These are phyloP conservation scores for Petasospora fabianii DNA, from an alignment of 1,139 yeast genomes.

Conservation along the genomic window DNA sequence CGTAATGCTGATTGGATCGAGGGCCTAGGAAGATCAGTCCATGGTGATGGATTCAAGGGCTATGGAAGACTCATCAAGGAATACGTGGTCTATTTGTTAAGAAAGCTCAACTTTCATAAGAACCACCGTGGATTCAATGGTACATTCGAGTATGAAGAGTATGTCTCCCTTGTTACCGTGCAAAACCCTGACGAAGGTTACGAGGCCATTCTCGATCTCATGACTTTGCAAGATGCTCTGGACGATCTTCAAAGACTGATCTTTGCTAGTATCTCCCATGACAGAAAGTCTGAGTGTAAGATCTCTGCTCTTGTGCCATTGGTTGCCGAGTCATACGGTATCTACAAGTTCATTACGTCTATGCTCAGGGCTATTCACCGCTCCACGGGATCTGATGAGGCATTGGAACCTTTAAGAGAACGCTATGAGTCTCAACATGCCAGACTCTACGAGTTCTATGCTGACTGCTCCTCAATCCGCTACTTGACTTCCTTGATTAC, in stretches of 20 bases:
- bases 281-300: slow-evolving; percentile 72
- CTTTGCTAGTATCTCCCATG: slow-evolving; percentile 67
- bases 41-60: slow-evolving; percentile 38
- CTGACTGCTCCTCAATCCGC: slow-evolving; percentile 84
- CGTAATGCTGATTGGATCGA: slow-evolving; percentile 65
- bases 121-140: slow-evolving; percentile 90
- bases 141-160: slow-evolving; percentile 93
- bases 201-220: slow-evolving; percentile 80
- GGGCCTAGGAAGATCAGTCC: slow-evolving; percentile 41
- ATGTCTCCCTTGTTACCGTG: slow-evolving; percentile 79
- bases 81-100: slow-evolving; percentile 65
- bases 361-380: slow-evolving; percentile 89
- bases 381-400: slow-evolving; percentile 74
- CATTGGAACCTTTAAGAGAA: slow-evolving; percentile 67
- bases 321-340: slow-evolving; percentile 92
- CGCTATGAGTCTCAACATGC: slow-evolving; percentile 79
- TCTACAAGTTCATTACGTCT: slow-evolving; percentile 81
- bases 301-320: slow-evolving; percentile 87
- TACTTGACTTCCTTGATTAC: slow-evolving; percentile 81
- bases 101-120: slow-evolving; percentile 79
- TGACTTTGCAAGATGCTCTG: slow-evolving; percentile 81
- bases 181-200: slow-evolving; percentile 96
- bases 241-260: slow-evolving; percentile 77
- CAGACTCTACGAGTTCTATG: slow-evolving; percentile 78
- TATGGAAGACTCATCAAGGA: slow-evolving; percentile 77